phyloP scores from a whole-genome alignment of 2,329 filamentous ascomycete species.

The Fusarium poae region DNA sequence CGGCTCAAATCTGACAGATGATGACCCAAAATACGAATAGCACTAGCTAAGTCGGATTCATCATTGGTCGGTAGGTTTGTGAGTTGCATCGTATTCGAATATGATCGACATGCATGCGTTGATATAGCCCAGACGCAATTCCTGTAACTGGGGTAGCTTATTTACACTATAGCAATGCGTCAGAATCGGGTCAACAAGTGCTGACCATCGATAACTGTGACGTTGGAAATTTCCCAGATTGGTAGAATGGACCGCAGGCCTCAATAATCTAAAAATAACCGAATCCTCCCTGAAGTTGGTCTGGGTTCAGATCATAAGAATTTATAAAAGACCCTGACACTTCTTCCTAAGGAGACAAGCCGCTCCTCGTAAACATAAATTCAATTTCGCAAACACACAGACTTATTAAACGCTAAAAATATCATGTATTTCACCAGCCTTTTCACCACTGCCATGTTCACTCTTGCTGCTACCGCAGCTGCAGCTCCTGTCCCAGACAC shows the following conservation, averaged over 20 bases:
- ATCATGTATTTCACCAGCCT: neutral
- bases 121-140: neutral
- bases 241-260: neutral
- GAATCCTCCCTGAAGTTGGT: neutral
- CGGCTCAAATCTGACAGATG: conserved; percentile 10
- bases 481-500: neutral
- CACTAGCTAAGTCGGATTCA: neutral
- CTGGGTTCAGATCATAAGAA: fast-evolving
- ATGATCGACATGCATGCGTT: neutral
- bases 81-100: neutral
- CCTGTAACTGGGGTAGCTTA: neutral
- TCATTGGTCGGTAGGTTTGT: neutral
- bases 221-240: neutral
- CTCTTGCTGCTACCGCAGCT: neutral
- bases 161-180: neutral
- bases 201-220: neutral
- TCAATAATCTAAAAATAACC: neutral
- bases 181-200: neutral
- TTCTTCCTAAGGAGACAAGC: neutral
- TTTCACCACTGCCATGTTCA: neutral
- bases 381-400: neutral
- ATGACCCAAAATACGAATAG: neutral
- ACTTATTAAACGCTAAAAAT: neutral
- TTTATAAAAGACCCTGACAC: neutral
- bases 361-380: neutral